Base-by-base conservation (phyloP, 2,329 filamentous ascomycete species). In the Penicillium janthinellum region DNA sequence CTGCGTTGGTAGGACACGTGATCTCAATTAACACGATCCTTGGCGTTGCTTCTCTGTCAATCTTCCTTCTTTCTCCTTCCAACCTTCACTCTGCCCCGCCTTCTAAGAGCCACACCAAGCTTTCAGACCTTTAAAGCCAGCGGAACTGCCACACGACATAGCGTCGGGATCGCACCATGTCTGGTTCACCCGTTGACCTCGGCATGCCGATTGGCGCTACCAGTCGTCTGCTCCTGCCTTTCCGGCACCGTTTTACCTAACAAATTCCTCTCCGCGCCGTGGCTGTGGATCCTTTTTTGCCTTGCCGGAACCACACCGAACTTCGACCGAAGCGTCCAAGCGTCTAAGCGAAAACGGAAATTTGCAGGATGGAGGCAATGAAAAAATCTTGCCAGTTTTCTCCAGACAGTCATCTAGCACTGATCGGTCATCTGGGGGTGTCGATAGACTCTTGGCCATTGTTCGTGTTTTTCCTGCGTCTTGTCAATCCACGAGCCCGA, bases 241-340 rank as follows among this genome's bases (percentile, higher is more conserved):
- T 64, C 44, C 52, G 38, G 51, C 52, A 34, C 50, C 20, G 11
- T 12, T 59, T 67, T 68, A 68, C 66, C 60, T 67, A 67, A 68
- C 45, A 67, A 64, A 56, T 59, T 57, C 37, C 14, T 50, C 56
- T 64, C 61, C 60, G 56, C 63, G 53, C 42, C 7, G 51, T 44
- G 37, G 42, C 50, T 41, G 59, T 49, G 49, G 54, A 56, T 49
- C 51, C n/a, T 17, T 35, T 34, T 57, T 57, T 31, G 56, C 53
- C 8, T 53, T 37, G 20, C 35, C 37, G 54, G 57, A 52, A 44
- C 59, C 60, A 37, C 60, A 42, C 61, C 45, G 52, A 42, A 22
- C 4, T 22, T 22, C 4, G 22, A 22, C 22, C 22, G 22, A 22
- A 22, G 22, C 22, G 22, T 22, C 22, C 22, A 22, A 25, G 41